Evolutionary conservation across 2,329 filamentous ascomycete genomes (phyloP), one percentile per base, ranked within the genome.

Genomic region (Botryotinia narcissicola): DNA sequence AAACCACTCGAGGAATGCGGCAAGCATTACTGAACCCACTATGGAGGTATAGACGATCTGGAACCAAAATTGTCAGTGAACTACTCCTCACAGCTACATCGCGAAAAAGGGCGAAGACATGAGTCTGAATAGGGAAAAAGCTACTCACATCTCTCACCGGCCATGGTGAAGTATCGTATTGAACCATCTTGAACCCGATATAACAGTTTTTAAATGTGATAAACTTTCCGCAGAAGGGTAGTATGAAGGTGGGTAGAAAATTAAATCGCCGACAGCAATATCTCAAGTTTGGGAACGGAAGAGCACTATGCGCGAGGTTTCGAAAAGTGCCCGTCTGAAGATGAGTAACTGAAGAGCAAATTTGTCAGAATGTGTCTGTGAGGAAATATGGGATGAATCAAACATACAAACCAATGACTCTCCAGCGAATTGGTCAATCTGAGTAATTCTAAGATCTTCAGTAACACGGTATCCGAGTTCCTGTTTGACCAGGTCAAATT

Each of bases 1-100:
- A 75, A 97, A 90, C 94, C 96, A 98, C 84, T 98, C 95, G 14
- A 98, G 85, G 44, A 94, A 86, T 3, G 95, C 95, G 74, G 92
- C 93, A 37, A 96, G 79, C 90, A 98, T 94, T 68, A 98, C 86
- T 10, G 91, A 83, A 29, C 93, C 93, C 51, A 98, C 88, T 77
- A 98, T 91, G 73, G 90, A 85, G 14, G 95, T 91, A 81, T 97
- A 98, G 73, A 95, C 85, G 78, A 97, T 94, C 93, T 98, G 77
- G 67, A 70, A 18, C 59, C 48, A 25, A 75, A 46, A 42, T 32
- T 48, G 71, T 77, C 35, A 77, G 48, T 37, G 35, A 73, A 57
- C 44, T 59, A 67, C 18, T 59, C 61, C 63, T 25, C 60, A 64
- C 32, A 54, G 73, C 12, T 29, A 40, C 64, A 42, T 57, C 20